Conservation (phyloP, 768 basidiomycete species). For the Panus rudis region DNA sequence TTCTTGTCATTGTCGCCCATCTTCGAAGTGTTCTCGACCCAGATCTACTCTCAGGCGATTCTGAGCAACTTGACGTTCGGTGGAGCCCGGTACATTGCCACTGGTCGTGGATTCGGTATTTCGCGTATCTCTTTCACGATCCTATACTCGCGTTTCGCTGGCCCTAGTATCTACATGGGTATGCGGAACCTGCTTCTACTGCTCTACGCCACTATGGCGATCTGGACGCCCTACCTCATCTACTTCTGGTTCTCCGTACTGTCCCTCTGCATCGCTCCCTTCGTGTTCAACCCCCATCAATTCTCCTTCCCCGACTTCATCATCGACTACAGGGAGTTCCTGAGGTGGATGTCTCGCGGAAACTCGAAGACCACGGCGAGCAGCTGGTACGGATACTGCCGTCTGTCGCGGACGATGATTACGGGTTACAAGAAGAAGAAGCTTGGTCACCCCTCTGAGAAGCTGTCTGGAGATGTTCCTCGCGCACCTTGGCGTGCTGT, state of each 20-base stretch:
- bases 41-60: conserved; percentile 96
- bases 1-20: conserved; percentile 95
- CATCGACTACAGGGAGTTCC: conserved; percentile 97
- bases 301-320: conserved; percentile 97
- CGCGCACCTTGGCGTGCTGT: conserved; percentile 85
- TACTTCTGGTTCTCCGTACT: conserved; percentile 99
- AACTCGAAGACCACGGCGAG: conserved; percentile 95
- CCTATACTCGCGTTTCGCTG: conserved; percentile 96
- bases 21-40: conserved; percentile 98
- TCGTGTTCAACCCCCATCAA: conserved; percentile 99
- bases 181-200: conserved; percentile 89
- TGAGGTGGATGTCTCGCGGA: conserved; percentile 99
- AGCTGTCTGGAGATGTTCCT: conserved; percentile 89
- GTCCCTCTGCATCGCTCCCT: conserved; percentile 92
- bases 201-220: conserved; percentile 83
- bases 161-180: conserved; percentile 99
- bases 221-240: conserved; percentile 92
- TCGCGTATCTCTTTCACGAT: conserved; percentile 94
- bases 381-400: conserved; percentile 99
- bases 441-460: conserved; percentile 95
- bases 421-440: conserved; percentile 99
- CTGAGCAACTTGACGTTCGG: conserved; percentile 95
- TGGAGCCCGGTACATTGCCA: conserved; percentile 98
- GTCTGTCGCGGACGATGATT: conserved; percentile 93
- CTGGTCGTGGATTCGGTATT: conserved; percentile 97